Base-by-base conservation (phyloP, 2,329 filamentous ascomycete species). In the Sphaerulina populicola region DNA sequence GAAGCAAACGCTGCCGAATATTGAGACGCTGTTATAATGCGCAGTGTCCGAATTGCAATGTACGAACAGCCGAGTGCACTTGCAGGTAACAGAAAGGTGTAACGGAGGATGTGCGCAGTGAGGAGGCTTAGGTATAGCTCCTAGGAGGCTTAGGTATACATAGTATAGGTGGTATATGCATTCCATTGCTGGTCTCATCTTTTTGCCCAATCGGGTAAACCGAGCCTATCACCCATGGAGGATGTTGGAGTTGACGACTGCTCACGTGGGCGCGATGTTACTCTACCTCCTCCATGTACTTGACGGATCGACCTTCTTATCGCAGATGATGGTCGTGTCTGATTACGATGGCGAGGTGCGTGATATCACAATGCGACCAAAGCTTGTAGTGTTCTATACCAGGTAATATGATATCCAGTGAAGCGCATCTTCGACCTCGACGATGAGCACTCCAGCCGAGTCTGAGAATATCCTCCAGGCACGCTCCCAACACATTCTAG, bases 21-120 rank as follows among this genome's bases (percentile, higher is more conserved):
- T 56, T 10, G 55, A 59, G 44, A 57, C 52, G 2, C 30, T 56
- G 35, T 39, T 57, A 44, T 59, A 43, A 51, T 44, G 8, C 8
- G 30, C 30, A 33, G 30, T 12, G 30, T 33, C 11, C 8, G 5
- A 33, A 2, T 35, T 4, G 12, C 31, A 35, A 9, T n/a, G 31
- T 35, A 11, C 10, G 1, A 35, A 11, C 12, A n/a, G 12, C 10
- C 4, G 4, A 35, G 31, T 4, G 6, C 31, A 35, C 31, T 35
- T 35, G 10, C 10, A 11, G 31, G 12, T n/a, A 4, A 35, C 31
- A n/a, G 6, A 27, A 31, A 11, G 10, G 11, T 29, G 18, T 30
- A 36, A 27, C 6, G 23, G 23, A 40, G 11, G 10, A 15, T 40
- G 37, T 35, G 10, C 31, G 10, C 8, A 35, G 4, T 4, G n/a